These are phyloP conservation scores for Candida loeiensis DNA, from an alignment of 805 yeast species.

Conservation along the genomic window DNA sequence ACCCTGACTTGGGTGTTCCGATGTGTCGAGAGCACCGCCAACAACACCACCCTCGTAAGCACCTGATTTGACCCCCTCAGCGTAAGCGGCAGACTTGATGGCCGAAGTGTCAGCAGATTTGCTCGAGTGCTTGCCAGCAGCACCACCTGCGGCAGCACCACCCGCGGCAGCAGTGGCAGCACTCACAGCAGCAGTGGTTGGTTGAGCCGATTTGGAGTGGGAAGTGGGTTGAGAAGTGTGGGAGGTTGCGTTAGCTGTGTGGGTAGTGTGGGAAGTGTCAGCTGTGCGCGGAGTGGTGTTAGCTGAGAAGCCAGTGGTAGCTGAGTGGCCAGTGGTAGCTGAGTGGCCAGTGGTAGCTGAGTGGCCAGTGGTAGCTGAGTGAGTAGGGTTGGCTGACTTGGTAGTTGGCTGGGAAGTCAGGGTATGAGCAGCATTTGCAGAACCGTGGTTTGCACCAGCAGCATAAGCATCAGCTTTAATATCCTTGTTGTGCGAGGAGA, in stretches of 20 bases:
- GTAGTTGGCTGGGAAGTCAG: too few relatives aligned
- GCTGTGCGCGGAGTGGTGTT: constrained; percentile 7
- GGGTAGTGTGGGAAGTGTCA: background rate
- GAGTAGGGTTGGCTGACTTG: background rate
- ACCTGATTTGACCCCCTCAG: constrained; percentile 6
- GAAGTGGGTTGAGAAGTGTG: too few relatives aligned
- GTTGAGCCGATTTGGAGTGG: too few relatives aligned
- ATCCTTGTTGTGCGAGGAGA: background rate
- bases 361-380: too few relatives aligned
- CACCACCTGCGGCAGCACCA: constrained; percentile 11
- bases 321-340: too few relatives aligned
- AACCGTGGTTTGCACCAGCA: constrained; percentile 14
- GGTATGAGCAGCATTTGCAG: background rate
- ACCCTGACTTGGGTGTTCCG: background rate
- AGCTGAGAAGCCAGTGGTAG: background rate
- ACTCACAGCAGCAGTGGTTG: too few relatives aligned
- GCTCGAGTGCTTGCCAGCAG: background rate
- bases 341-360: too few relatives aligned
- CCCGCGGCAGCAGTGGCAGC: constrained; percentile 12
- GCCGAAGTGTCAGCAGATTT: background rate
- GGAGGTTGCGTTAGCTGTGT: background rate
- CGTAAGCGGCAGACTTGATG: constrained; percentile 7
- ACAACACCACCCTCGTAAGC: constrained; percentile 1
- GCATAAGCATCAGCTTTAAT: constrained; percentile 6
- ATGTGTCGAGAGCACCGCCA: background rate